Conservation (phyloP, 805 yeast genomes). For the Candida pini region DNA sequence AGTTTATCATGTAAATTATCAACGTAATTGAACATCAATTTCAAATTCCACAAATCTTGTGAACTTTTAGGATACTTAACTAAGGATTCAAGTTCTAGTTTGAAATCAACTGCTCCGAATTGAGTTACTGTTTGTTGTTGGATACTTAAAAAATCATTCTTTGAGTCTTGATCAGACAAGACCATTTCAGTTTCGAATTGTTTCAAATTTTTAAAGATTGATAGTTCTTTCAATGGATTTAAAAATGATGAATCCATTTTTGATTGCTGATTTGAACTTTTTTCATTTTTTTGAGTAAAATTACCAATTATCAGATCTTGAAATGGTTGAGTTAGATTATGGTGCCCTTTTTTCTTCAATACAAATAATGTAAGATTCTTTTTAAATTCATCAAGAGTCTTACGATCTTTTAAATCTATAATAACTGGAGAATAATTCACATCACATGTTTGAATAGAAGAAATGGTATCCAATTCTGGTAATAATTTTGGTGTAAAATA, state of each 20-base stretch:
- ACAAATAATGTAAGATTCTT: conserved; percentile 45
- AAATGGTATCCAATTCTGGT: conserved; percentile 51
- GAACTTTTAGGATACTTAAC: conserved; percentile 34
- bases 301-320: conserved; percentile 9
- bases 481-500: conserved; percentile 60
- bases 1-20: conserved; percentile 29
- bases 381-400: conserved; percentile 36
- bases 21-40: conserved; percentile 54
- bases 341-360: conserved; percentile 39
- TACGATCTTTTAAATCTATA: conserved; percentile 31
- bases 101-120: conserved; percentile 48
- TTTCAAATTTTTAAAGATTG: conserved; percentile 17
- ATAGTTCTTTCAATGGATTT: conserved; percentile 10
- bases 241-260: background rate
- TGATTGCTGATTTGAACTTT: background rate
- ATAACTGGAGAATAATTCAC: conserved; percentile 47
- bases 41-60: conserved; percentile 64
- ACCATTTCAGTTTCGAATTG: conserved; percentile 13
- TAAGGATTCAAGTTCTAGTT: conserved; percentile 43
- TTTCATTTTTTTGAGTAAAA: conserved; percentile 1
- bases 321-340: conserved; percentile 21
- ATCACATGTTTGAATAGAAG: conserved; percentile 31
- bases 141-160: background rate
- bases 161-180: background rate
- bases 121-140: conserved; percentile 18